phyloP scores from a whole-genome alignment of 23 red algal species.

The Gracilaria vermiculophylla region DNA sequence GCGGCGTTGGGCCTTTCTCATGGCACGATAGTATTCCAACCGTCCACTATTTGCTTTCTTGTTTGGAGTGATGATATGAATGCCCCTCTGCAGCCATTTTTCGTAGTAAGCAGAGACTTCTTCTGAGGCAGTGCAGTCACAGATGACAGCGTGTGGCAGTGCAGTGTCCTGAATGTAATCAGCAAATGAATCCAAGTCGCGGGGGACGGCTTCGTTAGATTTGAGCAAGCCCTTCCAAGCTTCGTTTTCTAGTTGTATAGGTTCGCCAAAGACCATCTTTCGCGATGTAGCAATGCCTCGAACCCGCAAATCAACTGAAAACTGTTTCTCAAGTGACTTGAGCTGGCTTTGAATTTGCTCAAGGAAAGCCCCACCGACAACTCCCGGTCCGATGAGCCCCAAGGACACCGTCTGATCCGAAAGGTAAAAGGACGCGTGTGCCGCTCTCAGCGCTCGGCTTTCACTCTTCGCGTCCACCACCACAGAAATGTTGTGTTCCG shows the following conservation, averaged over 20 bases:
- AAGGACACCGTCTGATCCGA: slow-evolving; percentile 90
- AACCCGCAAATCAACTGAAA: slow-evolving; percentile 91
- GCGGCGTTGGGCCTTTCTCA: slow-evolving; percentile 81
- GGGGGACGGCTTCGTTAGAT: neutral
- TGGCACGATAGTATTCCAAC: slow-evolving; percentile 56
- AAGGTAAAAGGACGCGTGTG: slow-evolving; percentile 92
- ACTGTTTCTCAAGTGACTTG: slow-evolving; percentile 59
- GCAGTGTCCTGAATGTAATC: slow-evolving; percentile 81
- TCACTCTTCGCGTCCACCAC: slow-evolving; percentile 74
- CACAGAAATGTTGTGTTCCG: slow-evolving; percentile 94
- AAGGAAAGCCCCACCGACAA: slow-evolving; percentile 86
- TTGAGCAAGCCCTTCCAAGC: slow-evolving; percentile 59
- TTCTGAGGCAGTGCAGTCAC: slow-evolving; percentile 95
- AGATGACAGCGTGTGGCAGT: slow-evolving; percentile 90
- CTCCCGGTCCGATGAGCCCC: slow-evolving; percentile 86
- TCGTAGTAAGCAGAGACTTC: slow-evolving; percentile 80
- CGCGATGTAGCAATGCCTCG: slow-evolving; percentile 74
- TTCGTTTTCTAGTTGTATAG: slow-evolving; percentile 54
- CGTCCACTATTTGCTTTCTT: slow-evolving; percentile 94
- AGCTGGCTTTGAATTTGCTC: slow-evolving; percentile 89
- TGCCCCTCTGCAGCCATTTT: slow-evolving; percentile 77
- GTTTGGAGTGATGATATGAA: slow-evolving; percentile 96
- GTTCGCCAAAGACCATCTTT: slow-evolving; percentile 82
- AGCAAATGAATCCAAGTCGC: slow-evolving; percentile 73
- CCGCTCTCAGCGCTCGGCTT: slow-evolving; percentile 79